Base-by-base conservation (phyloP, 306 rosid genomes). In the Prunus kanzakura region DNA sequence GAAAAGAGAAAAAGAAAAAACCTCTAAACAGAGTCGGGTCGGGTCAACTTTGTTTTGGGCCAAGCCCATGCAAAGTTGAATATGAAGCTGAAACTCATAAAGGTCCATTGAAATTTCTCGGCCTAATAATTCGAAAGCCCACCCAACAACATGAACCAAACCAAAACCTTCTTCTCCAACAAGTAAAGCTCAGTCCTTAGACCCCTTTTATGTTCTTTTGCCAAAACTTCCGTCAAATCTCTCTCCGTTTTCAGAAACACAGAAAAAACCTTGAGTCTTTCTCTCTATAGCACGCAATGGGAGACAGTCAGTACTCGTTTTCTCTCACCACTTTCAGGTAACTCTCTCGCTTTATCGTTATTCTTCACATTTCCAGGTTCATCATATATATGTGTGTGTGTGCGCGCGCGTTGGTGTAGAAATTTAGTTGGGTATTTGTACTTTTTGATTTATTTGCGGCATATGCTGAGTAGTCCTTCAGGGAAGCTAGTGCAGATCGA, bases 401-500 rank as follows among this genome's bases (percentile, higher is more conserved):
- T 49, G 54, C 22, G 6, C 2, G 16, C 3, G 6, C 18, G 9
- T 15, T 38, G 43, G 1, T 12, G 15, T 67, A 56, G 41, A 55
- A 58, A 25, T 60, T 41, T 25, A 15, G 8, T 2, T 43, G 8
- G 11, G 19, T 4, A 43, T 66, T 77, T 67, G 45, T 77, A 11
- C 8, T 57, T 15, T 71, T 32, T 76, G 12, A 30, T 73, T 82
- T 16, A 45, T 23, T n/a, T 62, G 56, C 25, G 19, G 29, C 27
- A 15, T 64, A 4, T 76, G 66, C 63, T 77, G 46, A 11, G 32
- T 90, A 92, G 99, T 71, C 97, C 99, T 81, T 92, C 98, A 15
- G 97, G 99, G 35, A 92, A 95, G 88, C 93, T 95, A 32, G 99
- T 91, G 76, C 97, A 92, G 91, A 95, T 95, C 89, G 99, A 95